Base-by-base conservation (phyloP, 805 yeast genomes). In the Candida insectalens region DNA sequence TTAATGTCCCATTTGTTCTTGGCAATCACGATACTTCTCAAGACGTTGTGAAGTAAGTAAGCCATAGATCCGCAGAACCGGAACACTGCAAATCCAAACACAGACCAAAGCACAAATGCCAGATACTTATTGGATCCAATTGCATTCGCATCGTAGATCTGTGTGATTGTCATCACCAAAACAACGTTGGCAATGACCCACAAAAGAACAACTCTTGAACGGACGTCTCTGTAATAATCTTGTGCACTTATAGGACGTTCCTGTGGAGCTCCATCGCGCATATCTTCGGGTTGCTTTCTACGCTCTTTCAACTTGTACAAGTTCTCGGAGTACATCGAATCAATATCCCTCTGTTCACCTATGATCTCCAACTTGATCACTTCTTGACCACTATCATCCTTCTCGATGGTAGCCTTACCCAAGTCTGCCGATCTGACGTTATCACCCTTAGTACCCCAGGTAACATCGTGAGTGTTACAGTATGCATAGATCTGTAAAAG, bases 401-500 rank as follows among this genome's bases (percentile, higher is more conserved):
- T 78, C 32, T 74, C 78, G 41, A 83, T 81, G 20, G 83, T 82
- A 32, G 94, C 94, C 29, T 83, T 78, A 31, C 94, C 88, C 25
- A 79, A 63, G 40, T 73, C 80, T 42, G 74, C 73, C 14, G 74
- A 71, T 30, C 75, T 80, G 39, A 71, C 73, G 42, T 79, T 82
- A 40, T 88, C 96, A 45, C 98, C 98, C 55, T 89, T 89, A 2
- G 98, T 89, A 59, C 98, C 98, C 98, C 98, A 89, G 0, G 96
- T 83, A 33, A 92, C 95, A 65, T 89, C 98, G 60, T 89, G 97
- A 3, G 96, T 89, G 56, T 89, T 89, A 63, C 98, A 89, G 59
- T 89, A 87, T 1, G 98, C 96, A 62, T 87, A 89, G 38, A 92
- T 87, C 59, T 89, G 96, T 37, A 89, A 64, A 2, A 95, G 79